Base-by-base conservation (phyloP, 2,329 filamentous ascomycete species). In the Eutypella sp. region DNA sequence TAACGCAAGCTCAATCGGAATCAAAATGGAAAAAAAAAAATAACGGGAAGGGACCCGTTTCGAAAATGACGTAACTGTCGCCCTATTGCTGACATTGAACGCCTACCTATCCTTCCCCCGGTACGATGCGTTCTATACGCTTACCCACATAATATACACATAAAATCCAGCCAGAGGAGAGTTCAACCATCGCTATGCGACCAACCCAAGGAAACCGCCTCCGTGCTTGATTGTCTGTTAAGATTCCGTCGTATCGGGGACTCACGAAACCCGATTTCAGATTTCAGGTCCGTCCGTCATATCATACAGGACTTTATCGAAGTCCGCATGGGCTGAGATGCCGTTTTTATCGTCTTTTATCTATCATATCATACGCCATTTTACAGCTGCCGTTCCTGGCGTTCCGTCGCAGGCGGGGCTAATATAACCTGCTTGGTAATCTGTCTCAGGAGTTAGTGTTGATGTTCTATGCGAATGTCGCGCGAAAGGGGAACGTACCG, bases 401-500 rank as follows among this genome's bases (percentile, higher is more conserved):
- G 44, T 18, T 47, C 40, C 13, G 46, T 45, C 22, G 41, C 46
- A n/a, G 53, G 48, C 10, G 44, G 10, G 10, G 50, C 42, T 24
- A 60, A 43, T 6, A 63, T 5, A 27, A 62, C 54, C n/a, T 56
- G 50, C 43, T 51, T 57, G 27, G 59, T 58, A n/a, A 65, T 45
- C 62, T 65, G 33, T 19, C 24, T 22, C 25, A 34, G 2, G 37
- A 43, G 42, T 61, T 53, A 62, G 59, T 53, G n/a, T 5, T 19
- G 7, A 20, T 22, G 36, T 47, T 52, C 39, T 47, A 47, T 27
- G 31, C 6, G 42, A 11, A 24, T 10, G 36, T 13, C 31, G 25
- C 25, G 7, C 42, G 13, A 31, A 24, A 42, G 43, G 31, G 25
- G 13, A 41, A 82, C 88, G 71, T 82, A 99, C 92, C 62, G 91